Evolutionary conservation across 768 basidiomycete genomes (phyloP).

Genomic region (Tricholoma furcatifolium): DNA sequence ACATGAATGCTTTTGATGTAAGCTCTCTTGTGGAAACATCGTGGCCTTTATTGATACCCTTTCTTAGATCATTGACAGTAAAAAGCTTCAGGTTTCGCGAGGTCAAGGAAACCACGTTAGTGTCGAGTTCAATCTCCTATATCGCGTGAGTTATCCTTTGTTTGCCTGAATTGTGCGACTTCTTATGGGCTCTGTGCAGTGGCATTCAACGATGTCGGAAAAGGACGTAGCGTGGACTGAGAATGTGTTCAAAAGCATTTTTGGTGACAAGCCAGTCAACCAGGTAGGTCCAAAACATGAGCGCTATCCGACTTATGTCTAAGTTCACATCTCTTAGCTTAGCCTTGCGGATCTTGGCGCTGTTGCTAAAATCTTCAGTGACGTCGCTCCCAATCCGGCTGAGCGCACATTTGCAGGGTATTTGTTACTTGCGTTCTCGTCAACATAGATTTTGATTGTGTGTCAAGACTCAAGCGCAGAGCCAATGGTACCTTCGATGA

Average conservation of each 20-base stretch:
- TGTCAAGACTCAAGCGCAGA: conserved; percentile 40
- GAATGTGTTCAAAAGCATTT: conserved; percentile 37
- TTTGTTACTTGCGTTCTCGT: conserved; percentile 6
- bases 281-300: conserved; percentile 28
- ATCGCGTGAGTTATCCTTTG: conserved; percentile 30
- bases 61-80: conserved; percentile 34
- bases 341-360: conserved; percentile 23
- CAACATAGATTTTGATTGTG: background rate
- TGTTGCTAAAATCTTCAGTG: conserved; percentile 17
- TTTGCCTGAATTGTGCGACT: too few species aligned
- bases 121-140: conserved; percentile 63
- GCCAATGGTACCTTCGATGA: conserved; percentile 50
- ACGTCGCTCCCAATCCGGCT: conserved; percentile 22
- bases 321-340: conserved; percentile 13
- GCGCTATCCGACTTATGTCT: too few species aligned
- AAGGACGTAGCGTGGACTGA: conserved; percentile 54
- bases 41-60: background rate
- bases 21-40: conserved; percentile 2
- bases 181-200: too few species aligned
- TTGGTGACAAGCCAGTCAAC: conserved; percentile 36
- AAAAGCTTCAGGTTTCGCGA: conserved; percentile 34
- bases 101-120: conserved; percentile 69
- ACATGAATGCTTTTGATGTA: conserved; percentile 40
- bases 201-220: conserved; percentile 56
- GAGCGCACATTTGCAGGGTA: conserved; percentile 49